Evolutionary conservation across 148 eudicot species (phyloP).

Genomic region (Rhododendron mucronatum): DNA sequence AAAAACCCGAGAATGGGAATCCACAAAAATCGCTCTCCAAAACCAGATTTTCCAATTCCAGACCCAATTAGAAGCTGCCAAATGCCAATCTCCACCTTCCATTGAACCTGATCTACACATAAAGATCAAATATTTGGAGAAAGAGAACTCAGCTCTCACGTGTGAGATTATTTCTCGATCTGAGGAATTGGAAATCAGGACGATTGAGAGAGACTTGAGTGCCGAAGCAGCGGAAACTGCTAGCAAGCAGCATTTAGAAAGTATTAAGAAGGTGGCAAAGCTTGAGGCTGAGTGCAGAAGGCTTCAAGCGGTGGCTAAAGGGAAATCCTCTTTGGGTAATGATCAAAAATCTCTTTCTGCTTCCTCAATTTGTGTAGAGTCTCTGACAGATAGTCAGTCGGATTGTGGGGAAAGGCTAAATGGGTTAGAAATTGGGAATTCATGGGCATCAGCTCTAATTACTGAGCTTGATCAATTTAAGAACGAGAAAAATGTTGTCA

Average conservation of each 20-base stretch:
- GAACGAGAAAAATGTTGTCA: slow-evolving; percentile 26
- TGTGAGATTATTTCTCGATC: slow-evolving; percentile 37
- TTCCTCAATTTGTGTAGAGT: slow-evolving; percentile 50
- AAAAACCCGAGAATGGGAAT: slow-evolving; percentile 45
- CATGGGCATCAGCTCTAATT: slow-evolving; percentile 67
- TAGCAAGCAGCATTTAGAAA: slow-evolving; percentile 78
- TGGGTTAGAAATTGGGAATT: slow-evolving; percentile 21
- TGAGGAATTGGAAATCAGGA: slow-evolving; percentile 65
- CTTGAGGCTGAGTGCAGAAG: slow-evolving; percentile 90
- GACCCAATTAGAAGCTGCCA: slow-evolving; percentile 25
- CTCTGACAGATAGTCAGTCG: slow-evolving; percentile 63
- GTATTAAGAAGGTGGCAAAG: slow-evolving; percentile 70
- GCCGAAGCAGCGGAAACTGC: slow-evolving; percentile 77
- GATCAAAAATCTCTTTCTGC: slow-evolving; percentile 30
- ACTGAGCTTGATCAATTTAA: slow-evolving; percentile 68
- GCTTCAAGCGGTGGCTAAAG: slow-evolving; percentile 42
- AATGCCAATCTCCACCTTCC: slow-evolving; percentile 14
- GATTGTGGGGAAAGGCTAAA: slow-evolving; percentile 33
- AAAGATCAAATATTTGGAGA: slow-evolving; percentile 50
- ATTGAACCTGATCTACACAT: slow-evolving; percentile 25
- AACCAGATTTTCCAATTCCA: slow-evolving; percentile 41
- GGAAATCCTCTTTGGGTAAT: slow-evolving; percentile 28
- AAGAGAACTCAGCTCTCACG: slow-evolving; percentile 46
- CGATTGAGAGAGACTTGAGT: slow-evolving; percentile 73
- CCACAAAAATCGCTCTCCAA: slow-evolving; percentile 42